Evolutionary conservation across 768 basidiomycete species (phyloP).

Genomic region (Termitomyces eurrhizus): DNA sequence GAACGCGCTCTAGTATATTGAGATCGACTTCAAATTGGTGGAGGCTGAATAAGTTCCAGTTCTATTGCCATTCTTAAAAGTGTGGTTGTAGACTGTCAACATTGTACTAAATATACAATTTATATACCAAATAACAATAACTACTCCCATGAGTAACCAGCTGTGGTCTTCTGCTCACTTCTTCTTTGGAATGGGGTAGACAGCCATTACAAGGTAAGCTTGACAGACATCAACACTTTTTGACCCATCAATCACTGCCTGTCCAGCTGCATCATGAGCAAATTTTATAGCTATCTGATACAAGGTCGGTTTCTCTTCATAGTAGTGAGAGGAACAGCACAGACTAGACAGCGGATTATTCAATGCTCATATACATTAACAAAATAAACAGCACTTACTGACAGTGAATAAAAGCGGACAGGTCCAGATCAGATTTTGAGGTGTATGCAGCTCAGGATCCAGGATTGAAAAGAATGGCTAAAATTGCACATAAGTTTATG

Average conservation of each 20-base stretch:
- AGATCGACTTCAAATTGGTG: constrained; percentile 60
- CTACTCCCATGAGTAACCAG: constrained; percentile 71
- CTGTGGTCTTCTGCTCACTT: constrained; percentile 70
- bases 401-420: constrained; percentile 60
- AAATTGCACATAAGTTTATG: constrained; percentile 20
- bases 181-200: constrained; percentile 58
- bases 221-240: constrained; percentile 77
- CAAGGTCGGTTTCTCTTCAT: constrained; percentile 49
- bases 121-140: constrained; percentile 54
- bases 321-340: constrained; percentile 67
- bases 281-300: constrained; percentile 58
- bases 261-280: constrained; percentile 57
- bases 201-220: constrained; percentile 66
- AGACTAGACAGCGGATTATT: constrained; percentile 38
- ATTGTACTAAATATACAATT: neutral
- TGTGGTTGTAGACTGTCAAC: neutral
- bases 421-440: constrained; percentile 47
- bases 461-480: constrained; percentile 58
- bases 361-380: neutral
- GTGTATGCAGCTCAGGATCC: constrained; percentile 53
- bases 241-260: constrained; percentile 54
- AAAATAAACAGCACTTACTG: constrained; percentile 33
- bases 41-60: constrained; percentile 59
- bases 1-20: constrained; percentile 64
- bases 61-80: constrained; percentile 64